Percentiles rank a stretch among this genome's conserved stretches.
These are phyloP conservation scores for Aquilaria yunnanensis DNA, from an alignment of 345 rosid species.

Conservation along the genomic window DNA sequence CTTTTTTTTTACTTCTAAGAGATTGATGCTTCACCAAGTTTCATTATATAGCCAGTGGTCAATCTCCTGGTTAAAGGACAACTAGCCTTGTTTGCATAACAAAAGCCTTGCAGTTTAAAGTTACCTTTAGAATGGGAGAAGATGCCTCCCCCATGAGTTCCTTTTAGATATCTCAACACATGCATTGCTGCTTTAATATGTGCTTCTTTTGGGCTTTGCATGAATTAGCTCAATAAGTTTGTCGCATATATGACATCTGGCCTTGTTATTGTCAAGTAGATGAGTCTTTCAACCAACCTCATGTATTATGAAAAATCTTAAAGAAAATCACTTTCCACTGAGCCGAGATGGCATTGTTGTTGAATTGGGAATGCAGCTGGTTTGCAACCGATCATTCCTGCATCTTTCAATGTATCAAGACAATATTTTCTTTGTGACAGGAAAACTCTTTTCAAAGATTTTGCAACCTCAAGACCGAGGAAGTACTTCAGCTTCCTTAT, in stretches of 20 bases:
- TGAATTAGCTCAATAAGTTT: not conserved
- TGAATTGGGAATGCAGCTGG: not conserved
- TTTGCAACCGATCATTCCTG: not conserved
- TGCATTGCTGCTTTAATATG: not conserved
- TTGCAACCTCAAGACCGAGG: conserved; percentile 9
- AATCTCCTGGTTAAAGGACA: not conserved
- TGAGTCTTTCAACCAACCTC: conserved; percentile 1
- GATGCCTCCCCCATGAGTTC: not conserved
- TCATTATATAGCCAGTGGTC: not conserved
- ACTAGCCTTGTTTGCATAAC: conserved; percentile 8
- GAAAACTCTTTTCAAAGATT: not conserved
- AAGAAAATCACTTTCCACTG: not conserved
- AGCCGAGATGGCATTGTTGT: not conserved
- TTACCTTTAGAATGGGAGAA: not conserved
- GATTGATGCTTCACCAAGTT: not conserved
- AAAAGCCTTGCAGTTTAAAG: not conserved
- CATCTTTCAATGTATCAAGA: conserved; percentile 4
- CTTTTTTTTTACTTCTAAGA: not conserved
- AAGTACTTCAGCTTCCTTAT: conserved; percentile 5
- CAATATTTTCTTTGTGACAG: conserved; percentile 1
- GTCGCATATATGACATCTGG: conserved; percentile 8
- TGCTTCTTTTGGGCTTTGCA: not conserved
- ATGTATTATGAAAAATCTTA: not conserved
- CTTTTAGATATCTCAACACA: conserved; percentile 1
- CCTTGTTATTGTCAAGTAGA: conserved; percentile 10